Evolutionary conservation across 2,329 filamentous ascomycete genomes (phyloP), one percentile per base, ranked within the genome.

Genomic region (Sporothrix phasma): DNA sequence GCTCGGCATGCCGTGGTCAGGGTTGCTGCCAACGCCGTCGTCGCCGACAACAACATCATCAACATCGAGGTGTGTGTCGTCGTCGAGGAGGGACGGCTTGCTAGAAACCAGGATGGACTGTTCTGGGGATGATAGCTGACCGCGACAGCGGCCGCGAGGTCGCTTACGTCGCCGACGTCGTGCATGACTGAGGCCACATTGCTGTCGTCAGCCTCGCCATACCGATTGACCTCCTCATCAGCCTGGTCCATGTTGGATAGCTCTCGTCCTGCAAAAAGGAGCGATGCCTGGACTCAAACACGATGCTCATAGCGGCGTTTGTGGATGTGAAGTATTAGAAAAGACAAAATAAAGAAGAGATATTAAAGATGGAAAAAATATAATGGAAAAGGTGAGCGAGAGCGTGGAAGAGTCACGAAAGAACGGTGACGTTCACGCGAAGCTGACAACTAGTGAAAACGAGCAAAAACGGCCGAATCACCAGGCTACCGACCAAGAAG

Each of bases 161-260:
- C 68, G 51, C 64, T 65, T 17, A 69, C 66, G 22, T 61, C 63
- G 26, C 19, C 63, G 22, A 65, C 63, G 54, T 66, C 67, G 34
- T 64, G 63, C 65, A 66, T 65, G 34, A 46, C 65, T 10, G 58
- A 61, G 19, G 34, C 43, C 13, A 65, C 63, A 34, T 62, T 53
- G 51, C 39, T 62, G 37, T 64, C 64, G 34, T 67, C 63, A 7
- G 65, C 60, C 22, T 68, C 66, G 45, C 65, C 67, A 26, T 63
- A 68, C 7, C 63, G 64, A 26, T 64, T 62, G 0, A 67, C 66
- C 17, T 64, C 62, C 19, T 70, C 68, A 45, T 63, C 62, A n/a
- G 64, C 60, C 47, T 69, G 64, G 59, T 69, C 69, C 47, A 70
- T 69, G n/a, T 67, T 65, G 19, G 68, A 26, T 70, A 70, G 56